Evolutionary conservation across 208 protist species (phyloP).

Genomic region (Leishmania lainsoni): DNA sequence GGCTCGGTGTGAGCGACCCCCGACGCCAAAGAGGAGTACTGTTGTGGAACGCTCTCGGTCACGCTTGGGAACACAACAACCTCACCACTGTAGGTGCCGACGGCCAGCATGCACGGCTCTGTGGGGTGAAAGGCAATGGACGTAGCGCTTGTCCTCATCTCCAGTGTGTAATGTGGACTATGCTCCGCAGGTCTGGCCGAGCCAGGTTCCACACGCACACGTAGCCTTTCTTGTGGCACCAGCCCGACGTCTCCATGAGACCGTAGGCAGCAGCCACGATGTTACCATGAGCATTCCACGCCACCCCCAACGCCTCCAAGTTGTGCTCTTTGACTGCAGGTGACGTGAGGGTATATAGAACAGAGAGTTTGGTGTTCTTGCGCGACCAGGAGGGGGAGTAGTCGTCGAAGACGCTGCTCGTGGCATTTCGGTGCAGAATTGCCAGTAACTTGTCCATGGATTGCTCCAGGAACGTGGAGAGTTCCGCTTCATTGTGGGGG

Average conservation of each 20-base stretch:
- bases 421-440: conserved; percentile 72
- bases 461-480: conserved; percentile 67
- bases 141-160: conserved; percentile 81
- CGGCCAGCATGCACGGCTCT: conserved; percentile 69
- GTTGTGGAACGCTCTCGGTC: conserved; percentile 46
- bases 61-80: conserved; percentile 74
- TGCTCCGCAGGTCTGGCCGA: conserved; percentile 60
- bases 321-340: conserved; percentile 61
- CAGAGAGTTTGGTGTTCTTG: conserved; percentile 62
- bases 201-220: conserved; percentile 86
- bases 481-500: conserved; percentile 54
- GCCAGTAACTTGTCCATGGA: conserved; percentile 53
- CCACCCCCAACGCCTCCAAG: conserved; percentile 69
- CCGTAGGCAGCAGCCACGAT: conserved; percentile 90
- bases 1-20: conserved; percentile 70
- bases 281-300: conserved; percentile 85
- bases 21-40: conserved; percentile 42
- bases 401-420: conserved; percentile 76
- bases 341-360: conserved; percentile 69
- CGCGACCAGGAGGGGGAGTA: conserved; percentile 87
- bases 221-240: conserved; percentile 84
- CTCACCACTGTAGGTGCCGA: conserved; percentile 91
- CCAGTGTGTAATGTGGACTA: conserved; percentile 74
- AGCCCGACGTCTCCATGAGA: conserved; percentile 81
- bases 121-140: conserved; percentile 88